Evolutionary conservation across 768 basidiomycete genomes (phyloP), one percentile per base, ranked within the genome.

Genomic region (Saitozyma sp.): DNA sequence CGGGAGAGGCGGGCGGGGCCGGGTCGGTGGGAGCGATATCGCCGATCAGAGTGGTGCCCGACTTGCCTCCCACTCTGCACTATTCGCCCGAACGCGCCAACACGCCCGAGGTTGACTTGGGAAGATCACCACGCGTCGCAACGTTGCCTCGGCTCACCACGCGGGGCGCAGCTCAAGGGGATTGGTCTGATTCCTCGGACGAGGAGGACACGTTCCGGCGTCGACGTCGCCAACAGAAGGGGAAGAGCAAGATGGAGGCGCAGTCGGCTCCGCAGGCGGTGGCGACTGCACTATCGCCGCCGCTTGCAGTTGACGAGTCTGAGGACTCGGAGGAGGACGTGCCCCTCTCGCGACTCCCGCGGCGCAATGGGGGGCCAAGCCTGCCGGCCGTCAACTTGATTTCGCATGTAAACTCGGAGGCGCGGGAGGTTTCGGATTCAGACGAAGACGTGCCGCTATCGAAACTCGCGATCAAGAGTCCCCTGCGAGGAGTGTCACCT

Each of bases 361-460:
- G 43, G 3, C 17, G 14, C 39, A 37, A n/a, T 38, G 10, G 3
- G 45, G 11, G 54, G 16, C 1, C 14, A 16, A 29, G 29, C 29
- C 2, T 29, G 29, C 29, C 29, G 29, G 29, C 29, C 5, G 29
- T 29, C 29, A 29, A 29, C 29, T 29, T 29, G 29, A 29, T 29
- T 29, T 5, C 29, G 29, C 29, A 29, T 29, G 29, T 29, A 2
- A 29, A 29, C 29, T 29, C 29, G 29, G 29, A 29, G 29, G 29
- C 2, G 42, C 39, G 0, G 45, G n/a, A 1, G 38, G 54, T 56
- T 13, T 50, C 53, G 39, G 70, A 72, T 37, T 62, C 63, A 6
- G 68, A 73, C 8, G 68, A 73, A 13, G 65, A 73, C 11, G 64
- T 66, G 20, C 78, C 78, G 14, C 59, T 79, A 3, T 75, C 78